Evolutionary conservation across 352 stramenopile genomes (phyloP), one percentile per base, ranked within the genome.

Genomic region (Phytopythium chamaehyphon): DNA sequence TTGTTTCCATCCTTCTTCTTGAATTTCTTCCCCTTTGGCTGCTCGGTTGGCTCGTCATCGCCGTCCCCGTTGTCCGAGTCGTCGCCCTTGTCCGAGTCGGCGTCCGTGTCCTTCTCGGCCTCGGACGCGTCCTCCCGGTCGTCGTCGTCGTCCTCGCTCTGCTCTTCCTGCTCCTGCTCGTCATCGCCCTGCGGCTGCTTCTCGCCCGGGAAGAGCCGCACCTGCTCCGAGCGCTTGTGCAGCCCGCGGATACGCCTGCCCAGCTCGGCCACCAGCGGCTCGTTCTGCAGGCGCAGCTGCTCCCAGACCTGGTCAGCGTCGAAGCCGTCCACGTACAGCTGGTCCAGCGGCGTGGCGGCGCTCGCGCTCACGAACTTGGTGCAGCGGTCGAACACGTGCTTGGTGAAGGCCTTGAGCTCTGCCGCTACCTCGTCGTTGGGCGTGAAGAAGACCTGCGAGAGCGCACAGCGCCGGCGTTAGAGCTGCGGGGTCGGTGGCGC

Each of bases 261-360:
- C 43, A 90, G 67, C 61, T 91, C 78, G 42, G 70, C 64, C 40
- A 86, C 62, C 37, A 93, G 54, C 57, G 83, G 80, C 15, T 61
- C 77, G 56, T 93, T 93, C 59, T 88, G 72, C 51, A 93, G 66
- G 36, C 80, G 75, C n/a, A 93, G 69, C 62, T 93, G 83, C 61
- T 91, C 83, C 83, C 83, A 93, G 40, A 93, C 78, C 64, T 91
- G 83, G 55, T 93, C 80, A 11, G 78, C 76, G 40, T 93, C 78
- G 44, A 93, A 93, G 51, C 76, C 83, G 33, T 91, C 80, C 50
- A 93, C 64, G 40, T 91, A 93, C 6, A 93, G 61, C 61, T 90
- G 69, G 31, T 88, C 77, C 57, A 93, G 64, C 22, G 80, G 63
- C 14, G 71, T 76, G 24, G 63, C 60, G 11, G 47, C 64, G n/a